Evolutionary conservation across 169 alveolate genomes (phyloP), one percentile per base, ranked within the genome.

Genomic region (Eimeria tenella): DNA sequence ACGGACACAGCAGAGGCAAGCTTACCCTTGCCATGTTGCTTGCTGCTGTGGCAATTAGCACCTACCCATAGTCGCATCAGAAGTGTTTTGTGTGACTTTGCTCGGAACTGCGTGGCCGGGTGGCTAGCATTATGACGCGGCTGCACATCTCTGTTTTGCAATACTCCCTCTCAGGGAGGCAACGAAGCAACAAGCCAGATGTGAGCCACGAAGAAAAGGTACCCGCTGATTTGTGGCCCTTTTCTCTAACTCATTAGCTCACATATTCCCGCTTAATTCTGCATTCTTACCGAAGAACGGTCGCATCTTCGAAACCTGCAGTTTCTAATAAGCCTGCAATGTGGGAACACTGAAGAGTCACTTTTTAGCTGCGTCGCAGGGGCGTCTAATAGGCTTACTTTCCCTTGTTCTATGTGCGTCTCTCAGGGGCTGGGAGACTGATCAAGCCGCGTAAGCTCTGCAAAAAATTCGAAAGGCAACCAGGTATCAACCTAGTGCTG

Each of bases 381-480:
- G 42, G 42, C 42, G 42, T 31, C 0, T 1, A 31, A 31, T 2
- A 31, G 42, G 42, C 42, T 31, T 10, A 6, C 13, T 70, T 70
- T 1, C 79, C 11, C 19, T 31, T 71, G 55, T 71, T 1, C 17
- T 31, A 11, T 42, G 82, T 23, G 55, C 56, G 25, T 81, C 10
- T 25, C 50, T 17, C 73, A 81, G 90, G 56, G 74, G 74, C 31
- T 81, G 50, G 90, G 74, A 56, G 31, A 52, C 74, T 17, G 21
- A 58, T 21, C 68, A 49, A 58, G 23, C 90, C 65, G 55, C 90
- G 90, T 81, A 53, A 81, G 90, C 58, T 15, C 23, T 56, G 10
- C 19, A 56, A 5, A 2, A 17, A 7, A 53, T 50, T 11, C 4
- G 90, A 42, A 21, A 52, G 23, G 25, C 86, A 52, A 4, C 13